Evolutionary conservation across 768 basidiomycete species (phyloP).

Genomic region (Hericium alpestre): DNA sequence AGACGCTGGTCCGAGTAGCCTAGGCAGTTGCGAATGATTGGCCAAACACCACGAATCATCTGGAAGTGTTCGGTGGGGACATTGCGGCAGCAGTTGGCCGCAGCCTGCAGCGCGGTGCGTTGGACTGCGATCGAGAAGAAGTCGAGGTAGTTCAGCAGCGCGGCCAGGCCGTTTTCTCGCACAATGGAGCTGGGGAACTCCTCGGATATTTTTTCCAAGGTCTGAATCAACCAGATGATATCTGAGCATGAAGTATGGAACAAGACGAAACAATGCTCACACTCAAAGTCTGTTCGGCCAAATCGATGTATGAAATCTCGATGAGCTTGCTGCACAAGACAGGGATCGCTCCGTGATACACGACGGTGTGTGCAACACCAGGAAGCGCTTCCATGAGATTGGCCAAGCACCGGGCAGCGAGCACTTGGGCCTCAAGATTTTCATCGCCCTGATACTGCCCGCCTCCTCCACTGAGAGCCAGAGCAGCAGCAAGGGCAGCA

Average conservation of each 20-base stretch:
- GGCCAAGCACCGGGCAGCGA: conserved; percentile 92
- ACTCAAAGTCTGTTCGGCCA: conserved; percentile 95
- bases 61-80: conserved; percentile 80
- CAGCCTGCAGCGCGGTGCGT: conserved; percentile 90
- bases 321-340: conserved; percentile 94
- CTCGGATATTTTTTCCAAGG: conserved; percentile 95
- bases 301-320: conserved; percentile 95
- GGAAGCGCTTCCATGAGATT: conserved; percentile 99
- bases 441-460: conserved; percentile 65
- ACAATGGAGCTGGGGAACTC: conserved; percentile 95
- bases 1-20: conserved; percentile 89
- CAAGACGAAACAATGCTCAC: conserved; percentile 40
- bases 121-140: conserved; percentile 98
- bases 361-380: conserved; percentile 93
- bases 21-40: conserved; percentile 87
- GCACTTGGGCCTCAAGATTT: conserved; percentile 85
- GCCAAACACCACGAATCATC: conserved; percentile 84
- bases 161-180: conserved; percentile 87
- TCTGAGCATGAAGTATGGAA: no score
- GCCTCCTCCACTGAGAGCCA: conserved; percentile 73
- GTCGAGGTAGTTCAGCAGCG: conserved; percentile 90
- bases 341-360: conserved; percentile 96
- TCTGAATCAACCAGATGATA: conserved; percentile 35
- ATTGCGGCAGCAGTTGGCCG: conserved; percentile 93
- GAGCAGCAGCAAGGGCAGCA: conserved; percentile 76